Percentiles rank a stretch among this genome's conserved stretches.
These are phyloP conservation scores for Yarrowia galli DNA, from an alignment of 1,139 yeast species.

Conservation along the genomic window DNA sequence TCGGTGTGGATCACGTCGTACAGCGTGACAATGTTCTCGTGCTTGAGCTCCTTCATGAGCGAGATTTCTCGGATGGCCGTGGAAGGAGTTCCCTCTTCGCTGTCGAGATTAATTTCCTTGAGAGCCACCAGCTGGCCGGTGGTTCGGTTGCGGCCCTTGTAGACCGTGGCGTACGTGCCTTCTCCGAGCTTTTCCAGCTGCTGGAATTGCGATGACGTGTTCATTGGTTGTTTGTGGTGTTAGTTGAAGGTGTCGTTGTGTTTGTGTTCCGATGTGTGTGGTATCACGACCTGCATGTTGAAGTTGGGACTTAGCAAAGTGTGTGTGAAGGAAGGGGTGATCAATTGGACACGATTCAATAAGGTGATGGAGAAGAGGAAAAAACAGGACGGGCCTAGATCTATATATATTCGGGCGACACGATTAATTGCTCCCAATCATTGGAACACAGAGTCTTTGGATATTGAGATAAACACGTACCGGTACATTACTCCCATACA, in stretches of 20 bases:
- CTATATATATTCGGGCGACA: too few species aligned
- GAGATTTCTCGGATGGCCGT: conserved; percentile 98
- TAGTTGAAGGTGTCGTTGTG: too few species aligned
- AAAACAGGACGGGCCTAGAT: too few species aligned
- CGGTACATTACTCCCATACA: too few species aligned
- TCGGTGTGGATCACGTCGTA: conserved; percentile 98
- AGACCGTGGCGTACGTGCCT: conserved; percentile 98
- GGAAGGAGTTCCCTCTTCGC: conserved; percentile 98
- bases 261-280: too few species aligned
- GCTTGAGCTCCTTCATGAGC: conserved; percentile 92
- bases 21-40: conserved; percentile 89
- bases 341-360: too few species aligned
- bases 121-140: conserved; percentile 94
- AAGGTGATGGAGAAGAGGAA: too few species aligned
- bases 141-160: conserved; percentile 90
- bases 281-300: background rate
- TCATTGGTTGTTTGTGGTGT: background rate
- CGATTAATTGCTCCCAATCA: background rate
- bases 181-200: conserved; percentile 89
- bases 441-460: too few species aligned
- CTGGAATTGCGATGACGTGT: conserved; percentile 38
- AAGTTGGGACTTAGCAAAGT: background rate
- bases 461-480: too few species aligned
- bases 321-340: background rate
- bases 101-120: conserved; percentile 91